These are phyloP conservation scores for Euptelea pleiosperma DNA, from an alignment of 164 flowering plant genomes.

Conservation along the genomic window DNA sequence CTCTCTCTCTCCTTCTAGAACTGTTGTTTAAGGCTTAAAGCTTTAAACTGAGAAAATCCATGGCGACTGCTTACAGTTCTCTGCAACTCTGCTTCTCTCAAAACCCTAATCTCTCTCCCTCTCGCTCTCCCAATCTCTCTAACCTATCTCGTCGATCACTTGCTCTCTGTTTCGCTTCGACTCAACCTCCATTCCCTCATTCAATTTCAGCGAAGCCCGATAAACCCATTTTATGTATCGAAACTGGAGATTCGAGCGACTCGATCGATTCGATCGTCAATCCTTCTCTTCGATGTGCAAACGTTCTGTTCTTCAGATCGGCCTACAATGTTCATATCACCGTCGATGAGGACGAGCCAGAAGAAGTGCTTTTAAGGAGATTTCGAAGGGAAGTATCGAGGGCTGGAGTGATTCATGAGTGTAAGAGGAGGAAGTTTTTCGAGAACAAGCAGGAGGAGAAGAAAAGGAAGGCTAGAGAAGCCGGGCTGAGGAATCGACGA, in stretches of 20 bases:
- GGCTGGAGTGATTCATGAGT: constrained; percentile 72
- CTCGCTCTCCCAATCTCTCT: not conserved
- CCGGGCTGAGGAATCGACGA: constrained; percentile 54
- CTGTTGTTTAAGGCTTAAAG: too few relatives aligned
- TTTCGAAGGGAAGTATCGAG: constrained; percentile 64
- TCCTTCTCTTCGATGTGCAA: constrained; percentile 54
- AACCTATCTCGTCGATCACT: not conserved
- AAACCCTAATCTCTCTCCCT: not conserved
- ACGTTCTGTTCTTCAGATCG: constrained; percentile 44
- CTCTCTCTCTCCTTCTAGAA: too few relatives aligned
- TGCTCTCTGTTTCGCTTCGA: not conserved
- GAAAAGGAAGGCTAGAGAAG: constrained; percentile 67
- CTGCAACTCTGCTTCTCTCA: constrained; percentile 6
- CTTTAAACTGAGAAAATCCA: constrained; percentile 2
- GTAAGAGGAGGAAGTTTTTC: constrained; percentile 50
- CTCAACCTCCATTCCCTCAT: not conserved
- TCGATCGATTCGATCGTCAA: constrained; percentile 1
- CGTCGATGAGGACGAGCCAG: constrained; percentile 67
- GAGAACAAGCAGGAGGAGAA: constrained; percentile 69
- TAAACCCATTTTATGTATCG: not conserved
- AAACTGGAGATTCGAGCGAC: not conserved
- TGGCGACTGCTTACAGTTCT: constrained; percentile 7
- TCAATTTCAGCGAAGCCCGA: not conserved
- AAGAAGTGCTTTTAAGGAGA: constrained; percentile 58
- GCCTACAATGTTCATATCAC: constrained; percentile 65